phyloP scores from a whole-genome alignment of 2,329 filamentous ascomycete species.

The Zasmidium angulare region DNA sequence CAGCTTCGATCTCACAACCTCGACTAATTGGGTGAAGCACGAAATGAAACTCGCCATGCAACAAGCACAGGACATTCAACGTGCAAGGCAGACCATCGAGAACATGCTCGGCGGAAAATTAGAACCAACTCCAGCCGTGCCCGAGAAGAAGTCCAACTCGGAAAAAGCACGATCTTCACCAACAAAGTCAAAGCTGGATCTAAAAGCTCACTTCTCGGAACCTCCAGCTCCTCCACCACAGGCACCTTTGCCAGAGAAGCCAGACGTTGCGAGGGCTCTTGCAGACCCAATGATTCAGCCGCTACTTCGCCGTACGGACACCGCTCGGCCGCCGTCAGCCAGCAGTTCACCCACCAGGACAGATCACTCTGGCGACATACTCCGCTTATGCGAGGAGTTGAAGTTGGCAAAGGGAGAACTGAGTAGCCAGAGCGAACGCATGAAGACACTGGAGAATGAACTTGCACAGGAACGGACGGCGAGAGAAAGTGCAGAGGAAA shows the following conservation, averaged over 20 bases:
- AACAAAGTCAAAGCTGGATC: slow-evolving; percentile 66
- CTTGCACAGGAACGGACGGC: slow-evolving; percentile 78
- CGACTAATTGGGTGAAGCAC: slow-evolving; percentile 54
- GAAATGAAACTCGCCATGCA: slow-evolving; percentile 89
- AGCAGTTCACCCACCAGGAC: slow-evolving; percentile 60
- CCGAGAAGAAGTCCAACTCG: slow-evolving; percentile 50
- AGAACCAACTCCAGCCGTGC: slow-evolving; percentile 29
- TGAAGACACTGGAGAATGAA: slow-evolving; percentile 78
- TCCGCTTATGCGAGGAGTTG: slow-evolving; percentile 80
- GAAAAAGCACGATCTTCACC: slow-evolving; percentile 46
- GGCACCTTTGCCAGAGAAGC: slow-evolving; percentile 90
- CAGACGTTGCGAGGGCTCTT: slow-evolving; percentile 61
- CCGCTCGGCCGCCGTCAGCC: slow-evolving; percentile 64
- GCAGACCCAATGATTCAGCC: slow-evolving; percentile 51
- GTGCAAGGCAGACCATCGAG: slow-evolving; percentile 79
- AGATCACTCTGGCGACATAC: slow-evolving; percentile 69
- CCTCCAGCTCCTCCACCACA: slow-evolving; percentile 91
- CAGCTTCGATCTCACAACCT: not conserved
- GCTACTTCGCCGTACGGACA: slow-evolving; percentile 72
- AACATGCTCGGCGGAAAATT: slow-evolving; percentile 71
- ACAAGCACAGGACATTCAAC: slow-evolving; percentile 79
- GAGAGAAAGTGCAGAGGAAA: slow-evolving; percentile 79
- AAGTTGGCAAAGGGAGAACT: slow-evolving; percentile 82
- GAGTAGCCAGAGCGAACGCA: slow-evolving; percentile 74
- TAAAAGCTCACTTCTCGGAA: slow-evolving; percentile 84